A percentile compares a stretch with the other conserved stretches of the same genome.
These are phyloP conservation scores for Nothopassalora personata DNA, from an alignment of 2,329 filamentous ascomycete genomes.

Conservation along the genomic window DNA sequence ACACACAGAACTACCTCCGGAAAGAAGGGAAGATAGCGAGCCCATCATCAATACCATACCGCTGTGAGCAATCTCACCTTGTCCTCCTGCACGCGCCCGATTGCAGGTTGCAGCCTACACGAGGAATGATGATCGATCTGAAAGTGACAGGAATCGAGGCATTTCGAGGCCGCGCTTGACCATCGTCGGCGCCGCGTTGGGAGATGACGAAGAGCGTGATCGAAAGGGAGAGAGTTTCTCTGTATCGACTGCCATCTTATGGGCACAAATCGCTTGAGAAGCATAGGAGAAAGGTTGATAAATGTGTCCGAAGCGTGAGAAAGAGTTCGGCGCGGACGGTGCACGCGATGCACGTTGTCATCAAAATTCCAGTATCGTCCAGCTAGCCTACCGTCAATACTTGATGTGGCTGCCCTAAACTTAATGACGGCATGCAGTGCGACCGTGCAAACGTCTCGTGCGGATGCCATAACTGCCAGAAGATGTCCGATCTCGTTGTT, in stretches of 20 bases:
- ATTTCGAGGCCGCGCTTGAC: neutral
- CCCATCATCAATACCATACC: neutral
- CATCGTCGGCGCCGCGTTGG: neutral
- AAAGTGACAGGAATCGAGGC: neutral
- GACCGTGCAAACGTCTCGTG: no score
- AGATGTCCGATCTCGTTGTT: slow-evolving; percentile 1
- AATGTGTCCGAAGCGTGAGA: neutral
- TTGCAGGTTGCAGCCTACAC: neutral
- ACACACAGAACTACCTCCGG: neutral
- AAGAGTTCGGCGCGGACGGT: neutral
- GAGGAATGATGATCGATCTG: neutral
- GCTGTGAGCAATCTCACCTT: neutral
- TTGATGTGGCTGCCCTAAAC: no score
- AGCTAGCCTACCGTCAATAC: no score
- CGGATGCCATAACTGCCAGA: no score
- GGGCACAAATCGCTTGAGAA: neutral
- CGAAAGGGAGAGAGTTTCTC: neutral
- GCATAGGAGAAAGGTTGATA: neutral
- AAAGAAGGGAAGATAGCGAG: neutral
- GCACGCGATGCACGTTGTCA: neutral
- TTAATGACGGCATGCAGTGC: no score
- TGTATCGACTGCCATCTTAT: neutral
- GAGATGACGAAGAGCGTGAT: neutral
- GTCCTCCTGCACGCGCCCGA: neutral
- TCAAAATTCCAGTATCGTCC: neutral